Evolutionary conservation across 164 flowering plant species (phyloP).

Genomic region (Umbellularia californica): DNA sequence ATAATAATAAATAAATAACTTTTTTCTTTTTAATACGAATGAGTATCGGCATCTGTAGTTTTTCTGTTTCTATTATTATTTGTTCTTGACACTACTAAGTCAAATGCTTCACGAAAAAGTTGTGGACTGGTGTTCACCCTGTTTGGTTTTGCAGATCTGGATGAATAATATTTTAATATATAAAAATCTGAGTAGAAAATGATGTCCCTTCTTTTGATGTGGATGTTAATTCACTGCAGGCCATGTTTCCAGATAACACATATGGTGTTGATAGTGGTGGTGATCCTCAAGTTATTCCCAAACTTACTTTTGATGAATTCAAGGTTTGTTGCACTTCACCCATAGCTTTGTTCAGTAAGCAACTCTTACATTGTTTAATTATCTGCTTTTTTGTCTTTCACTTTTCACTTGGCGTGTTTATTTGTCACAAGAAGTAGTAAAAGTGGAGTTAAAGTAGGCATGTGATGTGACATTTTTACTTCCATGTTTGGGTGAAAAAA

Average conservation of each 20-base stretch:
- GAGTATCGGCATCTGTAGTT: no score
- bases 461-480: no score
- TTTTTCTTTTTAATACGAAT: no score
- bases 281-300: constrained; percentile 90
- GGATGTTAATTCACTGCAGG: constrained; percentile 35
- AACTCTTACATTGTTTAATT: no score
- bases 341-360: neutral
- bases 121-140: neutral
- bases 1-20: no score
- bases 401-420: no score
- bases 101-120: constrained; percentile 1
- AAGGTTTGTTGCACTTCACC: constrained; percentile 50
- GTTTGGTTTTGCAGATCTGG: neutral
- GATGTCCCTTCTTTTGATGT: constrained; percentile 3
- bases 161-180: neutral
- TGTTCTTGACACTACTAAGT: no score
- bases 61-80: no score
- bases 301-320: constrained; percentile 88
- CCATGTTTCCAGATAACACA: constrained; percentile 86
- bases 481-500: no score
- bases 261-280: constrained; percentile 99
- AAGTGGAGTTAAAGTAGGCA: no score
- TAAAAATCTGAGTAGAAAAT: neutral
- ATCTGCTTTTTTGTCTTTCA: no score
- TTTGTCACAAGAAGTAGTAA: no score